phyloP scores from a whole-genome alignment of 164 flowering plant species.

The Litsea cubeba region DNA sequence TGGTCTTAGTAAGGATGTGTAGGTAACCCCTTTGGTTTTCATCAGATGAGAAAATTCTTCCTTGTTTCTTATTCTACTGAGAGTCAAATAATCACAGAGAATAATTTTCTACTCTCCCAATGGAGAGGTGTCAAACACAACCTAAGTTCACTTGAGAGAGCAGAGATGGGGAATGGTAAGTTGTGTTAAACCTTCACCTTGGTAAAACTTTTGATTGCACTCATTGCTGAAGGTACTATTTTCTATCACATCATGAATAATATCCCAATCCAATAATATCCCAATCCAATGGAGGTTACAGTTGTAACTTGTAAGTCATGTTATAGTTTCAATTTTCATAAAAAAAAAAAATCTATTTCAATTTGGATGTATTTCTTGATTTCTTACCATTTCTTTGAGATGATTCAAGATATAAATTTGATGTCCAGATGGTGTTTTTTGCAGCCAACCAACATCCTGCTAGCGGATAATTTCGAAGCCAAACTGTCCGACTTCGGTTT shows the following conservation, averaged over 20 bases:
- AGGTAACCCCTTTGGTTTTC: neutral
- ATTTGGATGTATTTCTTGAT: neutral
- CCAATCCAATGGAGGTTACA: neutral
- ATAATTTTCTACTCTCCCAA: neutral
- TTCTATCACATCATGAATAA: neutral
- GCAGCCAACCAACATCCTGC: constrained; percentile 72
- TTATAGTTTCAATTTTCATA: neutral
- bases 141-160: neutral
- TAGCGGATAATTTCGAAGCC: constrained; percentile 40
- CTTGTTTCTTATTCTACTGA: neutral
- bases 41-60: neutral
- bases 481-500: constrained; percentile 66
- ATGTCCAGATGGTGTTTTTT: neutral
- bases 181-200: neutral
- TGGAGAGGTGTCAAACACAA: neutral
- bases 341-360: neutral
- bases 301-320: too few species aligned
- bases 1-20: too few species aligned
- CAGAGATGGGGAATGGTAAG: neutral
- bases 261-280: neutral
- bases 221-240: neutral
- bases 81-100: neutral
- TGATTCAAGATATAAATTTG: neutral
- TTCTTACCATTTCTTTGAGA: neutral
- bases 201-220: neutral